Percentiles rank a stretch among this genome's conserved stretches.
Evolutionary conservation across 306 rosid genomes (phyloP).

Genomic region (Medicago lupulina): DNA sequence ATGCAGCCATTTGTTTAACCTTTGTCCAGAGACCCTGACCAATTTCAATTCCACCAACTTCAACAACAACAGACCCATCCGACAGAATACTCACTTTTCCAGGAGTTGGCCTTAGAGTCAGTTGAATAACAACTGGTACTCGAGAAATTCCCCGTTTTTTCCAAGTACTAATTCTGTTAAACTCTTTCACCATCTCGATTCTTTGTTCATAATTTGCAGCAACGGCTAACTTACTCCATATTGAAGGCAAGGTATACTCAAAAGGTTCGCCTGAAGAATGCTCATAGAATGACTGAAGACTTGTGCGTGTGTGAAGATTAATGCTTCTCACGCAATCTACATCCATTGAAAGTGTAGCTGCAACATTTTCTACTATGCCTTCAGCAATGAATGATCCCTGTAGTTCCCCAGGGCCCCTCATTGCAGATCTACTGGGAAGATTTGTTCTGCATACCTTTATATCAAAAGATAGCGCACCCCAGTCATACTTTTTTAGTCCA

Average conservation of each 20-base stretch:
- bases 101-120: conserved; percentile 65
- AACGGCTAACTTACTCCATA: conserved; percentile 73
- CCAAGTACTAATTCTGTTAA: conserved; percentile 73
- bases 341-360: conserved; percentile 72
- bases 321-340: conserved; percentile 73
- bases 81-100: conserved; percentile 80
- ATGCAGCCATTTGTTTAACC: conserved; percentile 90
- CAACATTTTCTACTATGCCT: conserved; percentile 82
- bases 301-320: conserved; percentile 74
- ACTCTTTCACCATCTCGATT: conserved; percentile 59
- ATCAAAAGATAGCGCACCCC: conserved; percentile 89
- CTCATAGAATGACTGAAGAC: conserved; percentile 66
- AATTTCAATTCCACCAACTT: conserved; percentile 92
- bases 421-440: conserved; percentile 77
- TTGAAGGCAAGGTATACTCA: conserved; percentile 82
- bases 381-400: conserved; percentile 96
- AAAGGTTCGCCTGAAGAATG: conserved; percentile 61
- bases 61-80: conserved; percentile 82
- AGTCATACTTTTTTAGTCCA: conserved; percentile 80
- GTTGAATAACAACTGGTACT: conserved; percentile 60
- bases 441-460: conserved; percentile 90
- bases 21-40: conserved; percentile 99
- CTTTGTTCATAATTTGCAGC: conserved; percentile 66
- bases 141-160: conserved; percentile 82
- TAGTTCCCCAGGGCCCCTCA: conserved; percentile 91